Evolutionary conservation across 2,329 filamentous ascomycete genomes (phyloP).

Genomic region (Aspergillus calidoustus): DNA sequence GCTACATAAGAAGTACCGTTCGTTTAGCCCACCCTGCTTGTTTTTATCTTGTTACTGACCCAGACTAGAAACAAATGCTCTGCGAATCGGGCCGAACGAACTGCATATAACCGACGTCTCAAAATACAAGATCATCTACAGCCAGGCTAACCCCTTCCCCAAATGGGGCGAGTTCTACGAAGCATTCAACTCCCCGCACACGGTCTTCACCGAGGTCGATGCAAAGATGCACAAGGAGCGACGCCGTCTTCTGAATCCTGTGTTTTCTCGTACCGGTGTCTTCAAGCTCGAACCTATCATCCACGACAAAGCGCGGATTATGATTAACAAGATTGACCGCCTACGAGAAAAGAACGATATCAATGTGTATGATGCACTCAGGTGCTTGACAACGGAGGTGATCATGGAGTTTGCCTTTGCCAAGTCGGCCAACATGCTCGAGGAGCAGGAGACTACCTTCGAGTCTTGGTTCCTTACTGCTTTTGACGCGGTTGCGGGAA

Average conservation of each 20-base stretch:
- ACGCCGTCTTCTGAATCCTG: background rate
- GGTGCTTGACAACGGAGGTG: background rate
- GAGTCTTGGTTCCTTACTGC: no score
- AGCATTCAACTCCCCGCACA: background rate
- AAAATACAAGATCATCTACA: background rate
- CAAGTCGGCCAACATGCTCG: no score
- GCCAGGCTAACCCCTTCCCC: background rate
- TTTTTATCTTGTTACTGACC: no score
- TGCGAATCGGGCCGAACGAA: background rate
- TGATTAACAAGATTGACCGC: background rate
- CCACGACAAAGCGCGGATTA: background rate
- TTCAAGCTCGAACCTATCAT: background rate
- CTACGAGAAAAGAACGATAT: background rate
- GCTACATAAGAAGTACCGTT: no score
- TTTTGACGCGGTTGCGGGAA: no score
- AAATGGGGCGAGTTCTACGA: background rate
- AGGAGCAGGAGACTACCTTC: no score
- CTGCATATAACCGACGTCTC: background rate
- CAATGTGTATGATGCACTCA: background rate
- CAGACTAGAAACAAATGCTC: background rate
- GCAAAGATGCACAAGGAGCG: background rate
- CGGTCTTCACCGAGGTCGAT: background rate
- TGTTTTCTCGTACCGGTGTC: background rate
- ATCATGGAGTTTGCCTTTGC: no score
- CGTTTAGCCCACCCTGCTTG: no score